Evolutionary conservation across 2,329 filamentous ascomycete species (phyloP), one percentile per base, ranked within the genome.

Genomic region (Claviceps arundinis): DNA sequence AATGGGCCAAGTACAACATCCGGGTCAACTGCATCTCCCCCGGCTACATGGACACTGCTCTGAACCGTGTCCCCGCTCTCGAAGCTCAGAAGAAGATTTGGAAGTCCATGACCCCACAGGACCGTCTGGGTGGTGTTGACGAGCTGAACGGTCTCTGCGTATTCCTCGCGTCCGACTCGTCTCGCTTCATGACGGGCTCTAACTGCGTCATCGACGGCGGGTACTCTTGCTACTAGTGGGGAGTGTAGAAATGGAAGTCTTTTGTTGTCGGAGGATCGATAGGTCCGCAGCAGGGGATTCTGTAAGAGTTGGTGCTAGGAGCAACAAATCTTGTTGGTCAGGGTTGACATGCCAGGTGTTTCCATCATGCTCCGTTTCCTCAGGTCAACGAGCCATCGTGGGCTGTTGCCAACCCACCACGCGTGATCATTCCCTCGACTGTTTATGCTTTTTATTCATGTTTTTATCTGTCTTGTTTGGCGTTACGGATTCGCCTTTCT

Each of bases 1-100:
- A 93, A 71, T 91, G 87, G 87, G 85, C 87, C 62, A 85, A 87
- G 70, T 77, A 88, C 69, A 76, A 77, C 60, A 89, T 91, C 64
- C 83, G 87, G 40, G 86, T 90, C 62, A 93, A 93, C 77, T 84
- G 81, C 68, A 89, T 91, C 69, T 87, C 82, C 6, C 87, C 87
- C 19, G 87, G 87, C 34, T 91, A 91, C 73, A 90, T 91, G 82
- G 85, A 90, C 73, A 93, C 87, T 5, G 84, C 83, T 5, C 74
- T 89, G 56, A 90, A 89, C 78, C 82, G 83, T 55, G 84, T 87
- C 7, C 84, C 85, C 22, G 83, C 83, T 41, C 80, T 89, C 19
- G 85, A 89, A 57, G 84, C 83, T 47, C 84, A 89, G 75, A 89
- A 89, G 81, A 84, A 83, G 70, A 86, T 88, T 68, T 89, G 86